These are phyloP conservation scores for Oryza longistaminata DNA, from an alignment of 176 grass and related monocot species.

Conservation along the genomic window DNA sequence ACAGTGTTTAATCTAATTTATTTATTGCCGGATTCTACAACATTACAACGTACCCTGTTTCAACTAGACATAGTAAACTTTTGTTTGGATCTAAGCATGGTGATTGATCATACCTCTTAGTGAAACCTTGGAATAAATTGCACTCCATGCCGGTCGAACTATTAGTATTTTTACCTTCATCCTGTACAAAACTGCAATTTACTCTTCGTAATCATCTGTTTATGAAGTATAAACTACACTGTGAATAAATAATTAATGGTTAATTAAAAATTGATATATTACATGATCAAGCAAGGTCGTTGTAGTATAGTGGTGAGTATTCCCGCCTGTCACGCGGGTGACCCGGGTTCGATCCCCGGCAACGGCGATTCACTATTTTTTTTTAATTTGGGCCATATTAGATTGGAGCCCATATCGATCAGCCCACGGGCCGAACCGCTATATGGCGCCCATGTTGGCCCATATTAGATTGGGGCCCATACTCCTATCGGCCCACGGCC, in stretches of 20 bases:
- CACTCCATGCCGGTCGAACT: no score
- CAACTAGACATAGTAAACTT: no score
- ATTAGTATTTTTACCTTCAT: no score
- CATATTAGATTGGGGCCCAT: background rate
- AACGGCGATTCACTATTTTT: constrained; percentile 38
- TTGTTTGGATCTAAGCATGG: no score
- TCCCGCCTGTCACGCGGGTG: constrained; percentile 82
- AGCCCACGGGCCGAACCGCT: background rate
- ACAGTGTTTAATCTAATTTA: background rate
- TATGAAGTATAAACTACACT: no score
- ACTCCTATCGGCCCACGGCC: background rate
- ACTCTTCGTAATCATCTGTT: no score
- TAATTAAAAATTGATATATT: no score
- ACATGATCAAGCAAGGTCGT: constrained; percentile 37
- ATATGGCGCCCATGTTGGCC: background rate
- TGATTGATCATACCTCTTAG: no score
- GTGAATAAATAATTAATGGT: no score
- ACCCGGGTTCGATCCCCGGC: constrained; percentile 94
- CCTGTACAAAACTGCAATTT: no score
- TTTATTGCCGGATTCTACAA: background rate
- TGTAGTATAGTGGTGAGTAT: constrained; percentile 95
- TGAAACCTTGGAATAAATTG: no score
- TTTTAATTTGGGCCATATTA: background rate
- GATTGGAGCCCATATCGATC: background rate
- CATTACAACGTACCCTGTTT: no score